Conservation (phyloP, 352 stramenopile genomes). For the Globisporangium nagaii region DNA sequence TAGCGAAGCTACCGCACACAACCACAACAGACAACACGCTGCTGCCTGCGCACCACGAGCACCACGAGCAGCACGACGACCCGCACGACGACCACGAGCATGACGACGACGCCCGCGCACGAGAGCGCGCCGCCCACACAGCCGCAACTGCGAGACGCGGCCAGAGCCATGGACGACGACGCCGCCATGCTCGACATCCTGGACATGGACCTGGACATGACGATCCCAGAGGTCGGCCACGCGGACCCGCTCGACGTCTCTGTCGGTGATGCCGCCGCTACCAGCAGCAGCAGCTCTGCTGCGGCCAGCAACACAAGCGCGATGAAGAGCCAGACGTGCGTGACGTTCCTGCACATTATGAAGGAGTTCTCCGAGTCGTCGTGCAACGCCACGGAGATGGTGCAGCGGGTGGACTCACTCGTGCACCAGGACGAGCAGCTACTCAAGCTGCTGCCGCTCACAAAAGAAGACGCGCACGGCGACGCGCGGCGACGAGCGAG, state of each 20-base stretch:
- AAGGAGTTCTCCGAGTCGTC: slow-evolving; percentile 67
- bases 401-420: slow-evolving; percentile 62
- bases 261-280: background rate
- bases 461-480: slow-evolving; percentile 12
- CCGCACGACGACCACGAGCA: background rate
- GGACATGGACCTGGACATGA: slow-evolving; percentile 11
- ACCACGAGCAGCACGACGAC: background rate
- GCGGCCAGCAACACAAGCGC: slow-evolving; percentile 5
- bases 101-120: slow-evolving; percentile 7
- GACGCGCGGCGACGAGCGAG: slow-evolving; percentile 15
- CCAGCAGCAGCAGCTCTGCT: background rate
- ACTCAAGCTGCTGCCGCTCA: slow-evolving; percentile 44
- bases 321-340: slow-evolving; percentile 49
- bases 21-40: background rate
- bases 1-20: slow-evolving; percentile 15
- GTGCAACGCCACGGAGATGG: slow-evolving; percentile 54
- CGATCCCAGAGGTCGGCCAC: slow-evolving; percentile 2
- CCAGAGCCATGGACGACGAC: slow-evolving; percentile 10
- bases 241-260: background rate
- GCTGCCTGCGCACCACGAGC: background rate
- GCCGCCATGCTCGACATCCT: slow-evolving; percentile 12
- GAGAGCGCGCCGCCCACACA: slow-evolving; percentile 5
- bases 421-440: slow-evolving; percentile 54
- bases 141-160: too few relatives aligned
- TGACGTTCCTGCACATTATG: slow-evolving; percentile 74